These are phyloP conservation scores for Zymoseptoria brevis DNA, from an alignment of 2,329 filamentous ascomycete species.

Conservation along the genomic window DNA sequence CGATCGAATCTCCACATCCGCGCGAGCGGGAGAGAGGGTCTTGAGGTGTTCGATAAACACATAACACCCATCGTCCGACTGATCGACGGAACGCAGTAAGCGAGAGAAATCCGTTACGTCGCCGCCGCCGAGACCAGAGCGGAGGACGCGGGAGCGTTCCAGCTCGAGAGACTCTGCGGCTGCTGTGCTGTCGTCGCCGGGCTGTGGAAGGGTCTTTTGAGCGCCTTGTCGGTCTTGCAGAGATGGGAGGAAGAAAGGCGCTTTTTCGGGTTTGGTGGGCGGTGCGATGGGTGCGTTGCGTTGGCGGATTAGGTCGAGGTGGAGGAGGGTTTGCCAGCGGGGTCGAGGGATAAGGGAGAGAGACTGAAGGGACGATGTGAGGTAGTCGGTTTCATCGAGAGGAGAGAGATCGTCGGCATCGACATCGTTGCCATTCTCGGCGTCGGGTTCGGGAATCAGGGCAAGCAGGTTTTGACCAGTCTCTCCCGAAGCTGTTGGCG, in stretches of 20 bases:
- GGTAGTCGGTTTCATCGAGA: slow-evolving; percentile 37
- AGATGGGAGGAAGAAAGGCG: slow-evolving; percentile 87
- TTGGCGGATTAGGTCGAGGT: slow-evolving; percentile 81
- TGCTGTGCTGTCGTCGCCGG: slow-evolving; percentile 10
- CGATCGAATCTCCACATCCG: slow-evolving; percentile 85
- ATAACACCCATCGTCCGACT: not conserved
- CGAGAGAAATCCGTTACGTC: not conserved
- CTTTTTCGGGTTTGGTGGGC: slow-evolving; percentile 85
- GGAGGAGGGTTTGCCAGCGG: slow-evolving; percentile 87
- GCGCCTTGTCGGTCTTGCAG: slow-evolving; percentile 36
- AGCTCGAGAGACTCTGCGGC: slow-evolving; percentile 24
- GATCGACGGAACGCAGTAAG: not conserved
- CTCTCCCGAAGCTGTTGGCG: slow-evolving; percentile 73
- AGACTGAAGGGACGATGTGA: slow-evolving; percentile 75
- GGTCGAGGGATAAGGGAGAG: slow-evolving; percentile 83
- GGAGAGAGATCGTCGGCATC: slow-evolving; percentile 48
- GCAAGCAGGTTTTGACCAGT: slow-evolving; percentile 68
- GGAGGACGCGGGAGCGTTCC: slow-evolving; percentile 27
- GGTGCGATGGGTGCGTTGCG: slow-evolving; percentile 91
- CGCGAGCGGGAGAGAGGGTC: slow-evolving; percentile 70
- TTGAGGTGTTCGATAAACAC: slow-evolving; percentile 72
- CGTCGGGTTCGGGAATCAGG: slow-evolving; percentile 59
- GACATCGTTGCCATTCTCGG: slow-evolving; percentile 35
- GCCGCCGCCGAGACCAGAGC: not conserved
- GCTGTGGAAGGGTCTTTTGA: slow-evolving; percentile 8